Evolutionary conservation across 2,329 filamentous ascomycete genomes (phyloP).

Genomic region (Pseudomassariella vexata): DNA sequence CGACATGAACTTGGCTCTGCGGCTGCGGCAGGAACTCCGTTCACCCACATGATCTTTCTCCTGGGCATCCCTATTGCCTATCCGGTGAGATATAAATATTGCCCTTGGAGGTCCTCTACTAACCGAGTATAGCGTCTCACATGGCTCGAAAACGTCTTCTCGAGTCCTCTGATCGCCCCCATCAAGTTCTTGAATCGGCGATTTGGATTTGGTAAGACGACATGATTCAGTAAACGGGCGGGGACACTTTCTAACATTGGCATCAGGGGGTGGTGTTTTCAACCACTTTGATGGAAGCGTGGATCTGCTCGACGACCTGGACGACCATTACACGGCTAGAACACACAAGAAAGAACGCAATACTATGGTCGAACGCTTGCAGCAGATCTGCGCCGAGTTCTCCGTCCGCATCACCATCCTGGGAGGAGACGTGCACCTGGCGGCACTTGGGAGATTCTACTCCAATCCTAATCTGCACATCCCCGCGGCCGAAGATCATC

Average conservation of each 20-base stretch:
- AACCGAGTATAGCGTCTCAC: constrained; percentile 60
- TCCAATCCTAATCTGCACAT: constrained; percentile 77
- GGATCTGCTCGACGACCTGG: constrained; percentile 85
- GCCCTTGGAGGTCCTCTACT: constrained; percentile 45
- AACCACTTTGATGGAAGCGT: constrained; percentile 93
- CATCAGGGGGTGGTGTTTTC: constrained; percentile 69
- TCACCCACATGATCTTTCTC: constrained; percentile 82
- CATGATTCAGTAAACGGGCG: neutral
- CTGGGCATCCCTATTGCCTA: constrained; percentile 85
- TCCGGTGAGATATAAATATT: constrained; percentile 53
- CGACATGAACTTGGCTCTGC: constrained; percentile 66
- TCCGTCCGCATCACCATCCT: constrained; percentile 88
- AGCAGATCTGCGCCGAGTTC: constrained; percentile 77
- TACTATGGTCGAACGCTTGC: constrained; percentile 71
- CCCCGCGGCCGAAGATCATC: constrained; percentile 73
- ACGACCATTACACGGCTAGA: constrained; percentile 92
- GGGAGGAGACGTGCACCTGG: constrained; percentile 89
- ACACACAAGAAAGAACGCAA: constrained; percentile 88
- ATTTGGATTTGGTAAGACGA: constrained; percentile 63
- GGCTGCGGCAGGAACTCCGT: constrained; percentile 63
- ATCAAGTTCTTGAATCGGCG: constrained; percentile 86
- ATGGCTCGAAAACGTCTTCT: constrained; percentile 93
- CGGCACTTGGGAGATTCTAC: constrained; percentile 90
- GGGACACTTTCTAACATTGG: constrained; percentile 8
- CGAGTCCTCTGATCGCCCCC: constrained; percentile 79